These are phyloP conservation scores for Coniochaeta prunicola DNA, from an alignment of 2,329 filamentous ascomycete species.

Conservation along the genomic window DNA sequence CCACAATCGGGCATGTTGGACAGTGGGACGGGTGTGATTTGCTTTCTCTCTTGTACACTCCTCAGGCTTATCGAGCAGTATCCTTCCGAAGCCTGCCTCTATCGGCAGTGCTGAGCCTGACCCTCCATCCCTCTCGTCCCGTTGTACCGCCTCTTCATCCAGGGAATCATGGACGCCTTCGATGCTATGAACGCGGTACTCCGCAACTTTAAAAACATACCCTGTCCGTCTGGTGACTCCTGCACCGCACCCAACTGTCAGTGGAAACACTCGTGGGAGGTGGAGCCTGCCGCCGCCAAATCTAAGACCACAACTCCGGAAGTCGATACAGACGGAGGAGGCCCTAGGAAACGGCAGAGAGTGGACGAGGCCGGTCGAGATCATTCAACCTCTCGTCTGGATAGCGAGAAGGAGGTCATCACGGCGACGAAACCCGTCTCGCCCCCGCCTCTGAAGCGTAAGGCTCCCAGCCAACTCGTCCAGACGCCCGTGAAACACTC, in stretches of 20 bases:
- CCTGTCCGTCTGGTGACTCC: conserved; percentile 16
- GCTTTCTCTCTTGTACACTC: neutral
- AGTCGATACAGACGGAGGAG: neutral
- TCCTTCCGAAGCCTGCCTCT: neutral
- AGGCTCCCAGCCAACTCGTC: neutral
- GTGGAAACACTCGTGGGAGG: conserved; percentile 15
- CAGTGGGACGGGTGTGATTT: neutral
- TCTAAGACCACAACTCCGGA: neutral
- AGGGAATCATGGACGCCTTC: neutral
- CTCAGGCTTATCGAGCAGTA: neutral
- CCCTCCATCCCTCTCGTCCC: neutral
- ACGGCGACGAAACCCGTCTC: conserved; percentile 13
- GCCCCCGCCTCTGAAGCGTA: conserved; percentile 16
- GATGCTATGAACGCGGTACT: conserved; percentile 17
- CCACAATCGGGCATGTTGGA: neutral
- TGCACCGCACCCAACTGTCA: conserved; percentile 13
- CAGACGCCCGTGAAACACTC: neutral
- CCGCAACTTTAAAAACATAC: conserved; percentile 17
- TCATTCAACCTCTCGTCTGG: neutral
- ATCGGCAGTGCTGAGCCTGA: neutral
- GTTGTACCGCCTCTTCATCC: neutral
- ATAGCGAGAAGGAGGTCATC: neutral
- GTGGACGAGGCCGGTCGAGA: neutral
- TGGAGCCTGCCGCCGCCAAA: conserved; percentile 1
- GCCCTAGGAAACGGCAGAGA: neutral